phyloP scores from a whole-genome alignment of 257 asterid genomes.

The Ehretia macrophylla region DNA sequence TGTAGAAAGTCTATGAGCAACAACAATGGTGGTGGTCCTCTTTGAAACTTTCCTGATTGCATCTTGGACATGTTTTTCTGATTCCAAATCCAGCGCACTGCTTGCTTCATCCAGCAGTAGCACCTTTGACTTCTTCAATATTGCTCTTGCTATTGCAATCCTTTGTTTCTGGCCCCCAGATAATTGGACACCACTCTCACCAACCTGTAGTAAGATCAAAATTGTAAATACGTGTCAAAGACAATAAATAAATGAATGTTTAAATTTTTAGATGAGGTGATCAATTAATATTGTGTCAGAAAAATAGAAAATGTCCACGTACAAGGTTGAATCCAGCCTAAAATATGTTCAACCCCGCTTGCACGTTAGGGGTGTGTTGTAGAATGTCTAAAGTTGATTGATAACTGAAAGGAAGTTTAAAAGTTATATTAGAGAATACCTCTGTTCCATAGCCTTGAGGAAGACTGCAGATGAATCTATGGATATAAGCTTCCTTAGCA shows the following conservation, averaged over 20 bases:
- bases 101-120: slow-evolving; percentile 80
- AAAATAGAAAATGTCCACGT: too few relatives aligned
- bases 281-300: too few relatives aligned
- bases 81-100: slow-evolving; percentile 80
- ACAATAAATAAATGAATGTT: too few relatives aligned
- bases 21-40: slow-evolving; percentile 65
- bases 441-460: slow-evolving; percentile 87
- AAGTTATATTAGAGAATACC: slow-evolving; percentile 28
- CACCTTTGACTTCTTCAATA: slow-evolving; percentile 59
- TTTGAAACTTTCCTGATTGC: slow-evolving; percentile 62
- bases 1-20: slow-evolving; percentile 83
- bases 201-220: slow-evolving; percentile 39
- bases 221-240: background rate
- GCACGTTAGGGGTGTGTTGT: too few relatives aligned
- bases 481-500: slow-evolving; percentile 74
- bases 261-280: too few relatives aligned
- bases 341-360: too few relatives aligned
- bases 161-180: slow-evolving; percentile 94
- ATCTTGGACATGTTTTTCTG: slow-evolving; percentile 66
- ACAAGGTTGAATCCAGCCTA: too few relatives aligned
- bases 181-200: slow-evolving; percentile 70
- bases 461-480: slow-evolving; percentile 68
- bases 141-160: slow-evolving; percentile 81
- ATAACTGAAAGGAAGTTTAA: background rate
- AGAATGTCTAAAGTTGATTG: too few relatives aligned